Conservation (phyloP, 2,329 filamentous ascomycete genomes). For the Eutypa lata region DNA sequence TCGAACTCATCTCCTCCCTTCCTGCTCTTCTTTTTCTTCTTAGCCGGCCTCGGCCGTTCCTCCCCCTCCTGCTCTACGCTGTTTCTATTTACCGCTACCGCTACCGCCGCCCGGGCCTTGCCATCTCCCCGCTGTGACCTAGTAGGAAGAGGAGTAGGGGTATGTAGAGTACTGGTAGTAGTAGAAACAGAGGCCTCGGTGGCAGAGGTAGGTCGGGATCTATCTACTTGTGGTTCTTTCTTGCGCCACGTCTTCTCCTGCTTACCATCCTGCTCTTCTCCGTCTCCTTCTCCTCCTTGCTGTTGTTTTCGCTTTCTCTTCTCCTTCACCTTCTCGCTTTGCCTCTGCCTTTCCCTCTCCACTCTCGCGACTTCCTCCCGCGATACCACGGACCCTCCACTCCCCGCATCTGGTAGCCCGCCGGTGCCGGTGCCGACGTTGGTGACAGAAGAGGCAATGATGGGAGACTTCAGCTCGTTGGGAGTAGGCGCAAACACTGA, state of each 20-base stretch:
- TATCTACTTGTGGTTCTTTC: neutral
- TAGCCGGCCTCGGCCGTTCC: slow-evolving; percentile 8
- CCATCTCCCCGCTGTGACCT: too few species aligned
- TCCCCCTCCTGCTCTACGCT: slow-evolving; percentile 17
- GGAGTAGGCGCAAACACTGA: neutral
- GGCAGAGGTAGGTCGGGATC: neutral
- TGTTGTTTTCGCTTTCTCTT: slow-evolving; percentile 3
- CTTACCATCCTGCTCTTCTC: too few species aligned
- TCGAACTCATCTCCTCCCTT: slow-evolving; percentile 66
- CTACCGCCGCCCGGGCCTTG: slow-evolving; percentile 18
- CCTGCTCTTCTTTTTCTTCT: slow-evolving; percentile 49
- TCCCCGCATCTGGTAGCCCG: too few species aligned
- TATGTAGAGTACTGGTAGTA: too few species aligned
- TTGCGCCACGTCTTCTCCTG: slow-evolving; percentile 24
- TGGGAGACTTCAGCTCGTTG: neutral
- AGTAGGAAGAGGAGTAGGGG: too few species aligned
- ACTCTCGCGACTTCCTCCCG: slow-evolving; percentile 23
- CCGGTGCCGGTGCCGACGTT: too few species aligned
- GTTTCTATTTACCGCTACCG: slow-evolving; percentile 27
- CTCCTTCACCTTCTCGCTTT: neutral
- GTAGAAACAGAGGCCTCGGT: neutral
- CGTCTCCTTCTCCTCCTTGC: slow-evolving; percentile 38
- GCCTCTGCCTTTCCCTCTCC: slow-evolving; percentile 7
- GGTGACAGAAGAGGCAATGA: neutral
- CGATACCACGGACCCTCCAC: slow-evolving; percentile 18